Evolutionary conservation across 2,329 filamentous ascomycete species (phyloP).

Genomic region (Boeremia exigua): DNA sequence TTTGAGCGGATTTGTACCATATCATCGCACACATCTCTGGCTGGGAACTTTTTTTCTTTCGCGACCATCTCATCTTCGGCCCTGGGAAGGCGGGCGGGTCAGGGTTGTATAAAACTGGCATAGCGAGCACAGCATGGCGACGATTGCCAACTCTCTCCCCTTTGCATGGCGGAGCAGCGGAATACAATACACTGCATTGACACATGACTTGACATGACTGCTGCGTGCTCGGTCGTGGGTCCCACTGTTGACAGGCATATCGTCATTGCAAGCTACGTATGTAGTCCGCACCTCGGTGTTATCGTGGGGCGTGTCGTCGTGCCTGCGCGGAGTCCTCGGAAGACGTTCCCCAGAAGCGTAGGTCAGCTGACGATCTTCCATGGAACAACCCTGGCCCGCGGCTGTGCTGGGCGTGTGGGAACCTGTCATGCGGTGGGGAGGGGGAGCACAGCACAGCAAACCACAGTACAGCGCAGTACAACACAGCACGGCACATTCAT

Average conservation of each 20-base stretch:
- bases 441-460: not conserved
- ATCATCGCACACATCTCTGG: conserved; percentile 9
- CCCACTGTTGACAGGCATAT: no score
- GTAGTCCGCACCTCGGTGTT: no score
- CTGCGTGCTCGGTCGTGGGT: not conserved
- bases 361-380: no score
- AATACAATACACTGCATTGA: not conserved
- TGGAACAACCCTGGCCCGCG: no score
- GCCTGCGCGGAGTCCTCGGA: no score
- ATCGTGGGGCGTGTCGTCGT: no score
- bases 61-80: conserved; percentile 9
- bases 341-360: no score
- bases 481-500: not conserved
- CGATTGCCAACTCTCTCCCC: conserved; percentile 15
- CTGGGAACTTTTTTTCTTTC: not conserved
- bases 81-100: not conserved
- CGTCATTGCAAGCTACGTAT: no score
- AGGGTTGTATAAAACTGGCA: conserved; percentile 18
- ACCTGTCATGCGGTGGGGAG: no score
- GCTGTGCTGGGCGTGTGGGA: no score
- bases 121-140: conserved; percentile 11
- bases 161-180: conserved; percentile 6
- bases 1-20: conserved; percentile 12
- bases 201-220: not conserved
- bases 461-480: not conserved